A percentile compares a stretch with the other conserved stretches of the same genome.
Evolutionary conservation across 768 basidiomycete species (phyloP).

Genomic region (Mycena indigotica): DNA sequence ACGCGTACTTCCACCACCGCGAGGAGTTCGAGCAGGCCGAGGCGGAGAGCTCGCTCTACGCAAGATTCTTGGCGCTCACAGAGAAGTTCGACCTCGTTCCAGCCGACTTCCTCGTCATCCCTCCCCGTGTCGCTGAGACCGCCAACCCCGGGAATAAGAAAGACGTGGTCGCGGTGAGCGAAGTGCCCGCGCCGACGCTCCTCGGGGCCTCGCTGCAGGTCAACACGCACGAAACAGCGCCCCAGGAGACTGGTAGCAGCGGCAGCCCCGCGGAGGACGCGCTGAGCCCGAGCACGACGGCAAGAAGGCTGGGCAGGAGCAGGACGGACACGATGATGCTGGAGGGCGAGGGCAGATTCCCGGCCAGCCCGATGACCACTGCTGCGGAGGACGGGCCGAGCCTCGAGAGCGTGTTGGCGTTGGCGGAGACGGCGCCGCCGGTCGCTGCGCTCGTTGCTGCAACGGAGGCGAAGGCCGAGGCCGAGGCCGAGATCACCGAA

Average conservation of each 20-base stretch:
- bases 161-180: conserved; percentile 22
- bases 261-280: conserved; percentile 22
- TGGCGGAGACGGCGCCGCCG: background rate
- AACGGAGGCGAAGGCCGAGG: no score
- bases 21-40: conserved; percentile 90
- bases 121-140: conserved; percentile 34
- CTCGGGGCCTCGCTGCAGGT: conserved; percentile 39
- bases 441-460: no score
- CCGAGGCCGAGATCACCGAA: background rate
- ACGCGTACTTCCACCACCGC: conserved; percentile 94
- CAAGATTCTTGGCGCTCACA: conserved; percentile 84
- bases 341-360: conserved; percentile 30
- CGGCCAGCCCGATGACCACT: conserved; percentile 6
- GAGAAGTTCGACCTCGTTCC: conserved; percentile 82
- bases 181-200: conserved; percentile 46
- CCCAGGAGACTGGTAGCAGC: conserved; percentile 6
- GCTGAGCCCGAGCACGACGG: conserved; percentile 27
- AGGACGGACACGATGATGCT: conserved; percentile 62
- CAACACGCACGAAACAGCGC: conserved; percentile 22
- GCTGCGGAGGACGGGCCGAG: conserved; percentile 1
- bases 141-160: background rate
- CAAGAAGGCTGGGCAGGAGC: conserved; percentile 41
- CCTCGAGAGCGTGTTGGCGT: conserved; percentile 9
- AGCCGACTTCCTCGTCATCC: conserved; percentile 81
- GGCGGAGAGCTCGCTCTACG: conserved; percentile 87